Percentiles rank a stretch among this genome's conserved stretches.
These are phyloP conservation scores for Mortierella sp. DNA, from an alignment of 371 early-diverging fungal species.

Conservation along the genomic window DNA sequence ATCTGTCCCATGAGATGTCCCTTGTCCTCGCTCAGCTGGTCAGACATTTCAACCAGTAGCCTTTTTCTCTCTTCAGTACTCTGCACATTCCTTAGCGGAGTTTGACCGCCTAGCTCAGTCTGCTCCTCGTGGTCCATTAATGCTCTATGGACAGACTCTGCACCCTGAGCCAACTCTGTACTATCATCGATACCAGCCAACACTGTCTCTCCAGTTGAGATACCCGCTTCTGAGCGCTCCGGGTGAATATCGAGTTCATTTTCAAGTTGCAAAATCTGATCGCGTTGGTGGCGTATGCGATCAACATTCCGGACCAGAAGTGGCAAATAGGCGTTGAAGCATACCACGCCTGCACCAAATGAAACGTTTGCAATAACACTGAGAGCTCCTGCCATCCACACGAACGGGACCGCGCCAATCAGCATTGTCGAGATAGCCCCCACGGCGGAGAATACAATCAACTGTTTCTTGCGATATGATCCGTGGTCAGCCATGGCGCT, in stretches of 20 bases:
- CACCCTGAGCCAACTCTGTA: not conserved
- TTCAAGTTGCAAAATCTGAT: conserved; percentile 10
- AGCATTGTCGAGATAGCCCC: conserved; percentile 51
- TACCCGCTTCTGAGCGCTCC: not conserved
- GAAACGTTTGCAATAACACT: conserved; percentile 56
- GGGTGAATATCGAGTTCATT: conserved; percentile 12
- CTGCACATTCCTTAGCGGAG: not conserved
- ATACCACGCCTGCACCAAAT: conserved; percentile 60
- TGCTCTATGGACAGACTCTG: not conserved
- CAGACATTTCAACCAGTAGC: conserved; percentile 16
- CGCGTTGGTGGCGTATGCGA: conserved; percentile 21
- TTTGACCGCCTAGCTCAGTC: no score
- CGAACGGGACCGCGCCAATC: conserved; percentile 36
- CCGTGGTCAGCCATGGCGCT: conserved; percentile 48
- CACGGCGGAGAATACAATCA: conserved; percentile 37
- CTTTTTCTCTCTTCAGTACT: conserved; percentile 14
- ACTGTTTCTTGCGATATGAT: conserved; percentile 52
- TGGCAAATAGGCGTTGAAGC: conserved; percentile 64
- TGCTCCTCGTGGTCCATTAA: not conserved
- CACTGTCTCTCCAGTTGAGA: not conserved
- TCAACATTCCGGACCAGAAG: conserved; percentile 58
- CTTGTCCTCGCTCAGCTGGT: conserved; percentile 41
- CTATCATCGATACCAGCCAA: not conserved
- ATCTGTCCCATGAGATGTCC: conserved; percentile 57
- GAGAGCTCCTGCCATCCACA: conserved; percentile 53